Conservation (phyloP, 371 early-diverging fungal genomes). For the Blastocladiella emersonii region DNA sequence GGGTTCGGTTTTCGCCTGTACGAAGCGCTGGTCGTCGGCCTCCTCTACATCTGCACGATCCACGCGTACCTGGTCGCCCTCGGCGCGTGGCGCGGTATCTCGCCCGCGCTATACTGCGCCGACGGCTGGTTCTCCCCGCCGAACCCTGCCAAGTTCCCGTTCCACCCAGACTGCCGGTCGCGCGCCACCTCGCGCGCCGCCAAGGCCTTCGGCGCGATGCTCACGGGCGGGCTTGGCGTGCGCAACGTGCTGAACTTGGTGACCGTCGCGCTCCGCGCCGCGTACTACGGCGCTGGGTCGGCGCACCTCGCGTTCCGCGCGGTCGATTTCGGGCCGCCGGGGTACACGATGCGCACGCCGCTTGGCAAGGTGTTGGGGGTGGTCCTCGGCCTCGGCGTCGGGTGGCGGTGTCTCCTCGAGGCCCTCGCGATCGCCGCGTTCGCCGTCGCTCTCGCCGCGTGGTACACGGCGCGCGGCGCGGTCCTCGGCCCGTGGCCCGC, state of each 20-base stretch:
- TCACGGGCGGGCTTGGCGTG: background rate
- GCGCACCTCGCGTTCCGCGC: background rate
- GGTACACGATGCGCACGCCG: background rate
- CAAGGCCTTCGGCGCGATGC: background rate
- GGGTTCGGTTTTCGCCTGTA: background rate
- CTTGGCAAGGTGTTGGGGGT: background rate
- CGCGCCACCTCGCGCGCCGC: background rate
- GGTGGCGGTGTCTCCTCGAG: background rate
- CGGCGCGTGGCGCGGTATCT: background rate
- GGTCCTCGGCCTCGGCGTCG: background rate
- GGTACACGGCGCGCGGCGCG: background rate
- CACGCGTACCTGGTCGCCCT: background rate
- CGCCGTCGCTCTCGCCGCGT: background rate
- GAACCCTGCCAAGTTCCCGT: background rate
- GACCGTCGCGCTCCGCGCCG: background rate
- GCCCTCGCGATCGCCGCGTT: background rate
- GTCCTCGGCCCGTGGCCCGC: background rate
- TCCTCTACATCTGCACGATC: background rate
- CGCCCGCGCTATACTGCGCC: background rate
- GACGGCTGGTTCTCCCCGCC: background rate
- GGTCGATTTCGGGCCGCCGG: background rate
- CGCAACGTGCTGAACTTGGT: background rate
- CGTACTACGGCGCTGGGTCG: background rate
- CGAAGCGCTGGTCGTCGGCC: background rate
- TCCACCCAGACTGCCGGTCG: background rate